These are phyloP conservation scores for Chalciporus chontae DNA, from an alignment of 768 basidiomycete genomes.

Conservation along the genomic window DNA sequence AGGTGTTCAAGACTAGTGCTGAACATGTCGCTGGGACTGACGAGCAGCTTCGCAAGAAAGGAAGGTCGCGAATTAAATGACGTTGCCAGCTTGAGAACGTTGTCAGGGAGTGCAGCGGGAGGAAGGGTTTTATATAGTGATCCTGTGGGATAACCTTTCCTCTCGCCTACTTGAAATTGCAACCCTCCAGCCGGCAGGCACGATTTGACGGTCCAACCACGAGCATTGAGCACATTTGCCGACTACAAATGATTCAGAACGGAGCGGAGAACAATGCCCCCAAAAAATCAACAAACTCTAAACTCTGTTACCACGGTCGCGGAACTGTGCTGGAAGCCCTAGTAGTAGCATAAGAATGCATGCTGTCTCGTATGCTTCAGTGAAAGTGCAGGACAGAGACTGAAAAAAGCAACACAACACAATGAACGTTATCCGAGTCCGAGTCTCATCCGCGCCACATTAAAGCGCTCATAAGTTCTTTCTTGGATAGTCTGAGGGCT, in stretches of 20 bases:
- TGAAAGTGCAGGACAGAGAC: no score
- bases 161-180: conserved; percentile 14
- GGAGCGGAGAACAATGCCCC: conserved; percentile 15
- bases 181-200: conserved; percentile 21
- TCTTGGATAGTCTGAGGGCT: neutral
- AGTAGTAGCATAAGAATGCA: conserved; percentile 22
- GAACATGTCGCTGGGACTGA: conserved; percentile 9
- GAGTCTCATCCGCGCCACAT: no score
- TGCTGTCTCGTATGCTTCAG: neutral
- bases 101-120: conserved; percentile 7
- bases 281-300: conserved; percentile 5
- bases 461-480: neutral
- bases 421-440: neutral
- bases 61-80: neutral
- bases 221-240: conserved; percentile 7
- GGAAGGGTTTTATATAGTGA: conserved; percentile 28
- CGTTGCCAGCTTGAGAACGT: conserved; percentile 9
- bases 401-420: neutral
- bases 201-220: conserved; percentile 15
- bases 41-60: conserved; percentile 2
- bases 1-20: conserved; percentile 12
- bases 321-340: conserved; percentile 1
- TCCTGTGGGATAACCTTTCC: conserved; percentile 18
- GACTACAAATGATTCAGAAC: conserved; percentile 9
- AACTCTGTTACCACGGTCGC: neutral